Evolutionary conservation across 176 grass and related monocot species (phyloP), one percentile per base, ranked within the genome.

Genomic region (Rhipidocladum racemiflorum): DNA sequence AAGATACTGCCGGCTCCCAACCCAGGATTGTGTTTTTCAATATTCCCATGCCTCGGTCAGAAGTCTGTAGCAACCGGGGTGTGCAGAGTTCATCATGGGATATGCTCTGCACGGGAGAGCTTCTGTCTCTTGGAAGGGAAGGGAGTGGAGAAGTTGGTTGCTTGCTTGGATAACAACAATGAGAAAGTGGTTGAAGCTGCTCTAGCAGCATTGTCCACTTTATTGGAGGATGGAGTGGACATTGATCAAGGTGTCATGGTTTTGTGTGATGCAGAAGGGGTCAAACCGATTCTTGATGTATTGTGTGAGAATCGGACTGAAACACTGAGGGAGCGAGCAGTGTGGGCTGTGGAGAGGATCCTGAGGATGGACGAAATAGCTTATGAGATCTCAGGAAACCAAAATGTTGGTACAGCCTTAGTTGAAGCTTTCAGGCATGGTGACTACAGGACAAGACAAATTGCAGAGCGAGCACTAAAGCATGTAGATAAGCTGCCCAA

Each of bases 401-500:
- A 89, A 85, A 97, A 97, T 88, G 92, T 97, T 38, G 75, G 74
- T 43, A 94, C 95, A 21, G 95, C 95, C 64, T 76, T 97, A 48
- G 95, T 97, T 61, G 95, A 97, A 74, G 95, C 92, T 38, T 97
- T 97, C 83, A 92, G 90, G 81, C 88, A 93, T 74, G 95, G 95
- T 24, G 90, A 97, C 79, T 85, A 84, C 71, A 92, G 78, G 84
- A 97, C 95, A 76, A 94, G 88, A 75, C 95, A 97, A 90, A 87
- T 92, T 44, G 95, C 95, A n/a, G 92, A 97, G 32, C 83, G 84
- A 70, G 95, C 95, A 75, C 79, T 97, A 27, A 97, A 97, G 74
- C 95, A 97, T 88, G 86, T 97, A 72, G 95, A 97, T 88, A 97
- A 97, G 71, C 74, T 97, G 42, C 95, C 95, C 46, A 97, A 97